Base-by-base conservation (phyloP, 2,329 filamentous ascomycete genomes). In the Emergomyces orientalis region DNA sequence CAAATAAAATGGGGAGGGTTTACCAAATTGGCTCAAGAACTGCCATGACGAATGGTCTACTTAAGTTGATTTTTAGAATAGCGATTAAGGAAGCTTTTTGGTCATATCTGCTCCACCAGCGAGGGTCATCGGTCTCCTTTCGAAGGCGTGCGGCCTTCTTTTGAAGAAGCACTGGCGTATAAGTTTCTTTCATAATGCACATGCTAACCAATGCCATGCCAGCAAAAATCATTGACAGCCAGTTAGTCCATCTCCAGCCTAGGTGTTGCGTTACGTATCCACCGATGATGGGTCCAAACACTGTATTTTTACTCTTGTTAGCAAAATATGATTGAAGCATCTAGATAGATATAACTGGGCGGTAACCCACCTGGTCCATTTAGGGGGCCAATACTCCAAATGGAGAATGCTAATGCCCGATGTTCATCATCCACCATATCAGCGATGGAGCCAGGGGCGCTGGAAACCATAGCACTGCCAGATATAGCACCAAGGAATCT, bases 191-290 rank as follows among this genome's bases (percentile, higher is more conserved):
- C 57, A 89, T 79, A 1, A 83, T 78, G 1, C 80, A 71, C 67
- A 90, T 82, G 66, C 87, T 76, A 25, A 82, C 65, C 63, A 86
- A 82, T 0, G 84, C 85, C 0, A 82, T 79, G 0, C 84, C 89
- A 0, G 84, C 83, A 11, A 90, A 80, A 60, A 95, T 92, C 69
- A 93, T 76, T 9, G 87, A 83, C 25, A 94, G 81, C 88, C 90
- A 96, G 70, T 89, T 89, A 45, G 87, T 88, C 90, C 91, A 96
- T 37, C 91, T 79, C 92, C 92, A 97, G 13, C 90, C 91, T 2
- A 94, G 78, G 66, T 78, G 79, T 63, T 80, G 72, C 4, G 79
- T 90, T 0, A 89, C 84, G 68, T 96, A 95, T 0, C 91, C 91
- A 27, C 91, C 91, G 41, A 96, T 87, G 0, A 92, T 76, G 0